phyloP scores from a whole-genome alignment of 352 stramenopile species.

The Phytophthora sansomeana region DNA sequence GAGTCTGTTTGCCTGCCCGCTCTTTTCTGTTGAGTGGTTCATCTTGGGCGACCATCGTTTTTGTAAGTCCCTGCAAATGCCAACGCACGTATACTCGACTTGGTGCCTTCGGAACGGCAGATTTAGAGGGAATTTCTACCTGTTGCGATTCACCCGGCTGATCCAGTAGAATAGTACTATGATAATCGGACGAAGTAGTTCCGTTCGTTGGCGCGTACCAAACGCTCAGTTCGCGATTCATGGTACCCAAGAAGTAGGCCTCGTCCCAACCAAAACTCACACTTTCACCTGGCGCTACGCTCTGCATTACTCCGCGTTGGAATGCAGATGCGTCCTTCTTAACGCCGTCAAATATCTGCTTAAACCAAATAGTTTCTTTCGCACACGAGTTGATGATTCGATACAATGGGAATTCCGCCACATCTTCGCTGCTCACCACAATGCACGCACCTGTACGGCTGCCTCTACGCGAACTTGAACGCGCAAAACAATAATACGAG shows the following conservation, averaged over 20 bases:
- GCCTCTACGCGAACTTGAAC: constrained; percentile 83
- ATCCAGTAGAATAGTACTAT: constrained; percentile 75
- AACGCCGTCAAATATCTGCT: constrained; percentile 81
- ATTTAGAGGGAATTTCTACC: constrained; percentile 63
- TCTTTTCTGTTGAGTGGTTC: constrained; percentile 54
- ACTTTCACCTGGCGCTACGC: constrained; percentile 72
- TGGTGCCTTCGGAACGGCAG: constrained; percentile 29
- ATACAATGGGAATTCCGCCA: constrained; percentile 71
- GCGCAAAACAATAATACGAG: constrained; percentile 78
- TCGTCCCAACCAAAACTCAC: constrained; percentile 89
- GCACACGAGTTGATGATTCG: constrained; percentile 81
- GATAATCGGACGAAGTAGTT: constrained; percentile 42
- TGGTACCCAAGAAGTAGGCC: constrained; percentile 74
- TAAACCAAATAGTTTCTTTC: constrained; percentile 79
- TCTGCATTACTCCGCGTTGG: constrained; percentile 73
- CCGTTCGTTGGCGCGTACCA: constrained; percentile 57
- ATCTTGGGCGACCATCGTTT: constrained; percentile 84
- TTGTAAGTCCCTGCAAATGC: constrained; percentile 86
- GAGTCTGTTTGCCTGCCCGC: constrained; percentile 56
- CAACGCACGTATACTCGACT: constrained; percentile 75
- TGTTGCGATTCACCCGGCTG: constrained; percentile 71
- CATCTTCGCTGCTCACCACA: constrained; percentile 77
- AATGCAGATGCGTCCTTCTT: constrained; percentile 53
- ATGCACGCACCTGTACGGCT: constrained; percentile 77
- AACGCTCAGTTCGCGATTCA: constrained; percentile 71